A percentile compares a stretch with the other conserved stretches of the same genome.
phyloP scores from a whole-genome alignment of 2,329 filamentous ascomycete genomes.

The Pseudogymnoascus sp. region DNA sequence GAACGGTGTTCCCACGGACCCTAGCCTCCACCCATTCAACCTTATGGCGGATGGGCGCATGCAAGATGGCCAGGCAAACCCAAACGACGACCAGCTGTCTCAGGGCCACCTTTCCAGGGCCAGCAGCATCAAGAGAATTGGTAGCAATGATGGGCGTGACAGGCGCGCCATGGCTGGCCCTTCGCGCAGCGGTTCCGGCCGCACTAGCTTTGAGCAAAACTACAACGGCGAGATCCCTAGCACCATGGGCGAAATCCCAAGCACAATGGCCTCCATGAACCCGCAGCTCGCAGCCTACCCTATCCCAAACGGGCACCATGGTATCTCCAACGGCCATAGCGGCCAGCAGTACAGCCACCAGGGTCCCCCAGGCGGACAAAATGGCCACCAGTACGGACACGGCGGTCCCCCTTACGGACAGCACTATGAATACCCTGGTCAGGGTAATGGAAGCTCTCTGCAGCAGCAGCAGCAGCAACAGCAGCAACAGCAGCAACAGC shows the following conservation, averaged over 20 bases:
- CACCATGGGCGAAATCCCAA: conserved; percentile 43
- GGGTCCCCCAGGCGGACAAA: background rate
- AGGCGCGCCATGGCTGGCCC: conserved; percentile 47
- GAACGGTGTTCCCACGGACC: conserved; percentile 48
- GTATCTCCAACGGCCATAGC: conserved; percentile 2
- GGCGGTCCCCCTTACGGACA: conserved; percentile 40
- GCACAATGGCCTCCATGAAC: conserved; percentile 40
- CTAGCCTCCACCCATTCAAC: conserved; percentile 49
- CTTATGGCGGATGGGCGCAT: conserved; percentile 39
- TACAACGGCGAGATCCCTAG: conserved; percentile 51
- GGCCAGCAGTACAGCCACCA: conserved; percentile 5
- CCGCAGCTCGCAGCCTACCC: conserved; percentile 53
- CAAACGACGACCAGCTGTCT: conserved; percentile 54
- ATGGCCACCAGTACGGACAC: conserved; percentile 34
- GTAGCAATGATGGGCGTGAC: conserved; percentile 48
- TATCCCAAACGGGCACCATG: conserved; percentile 54
- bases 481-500: conserved; percentile 10
- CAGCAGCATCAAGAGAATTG: conserved; percentile 51
- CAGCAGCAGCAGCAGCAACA: conserved; percentile 17
- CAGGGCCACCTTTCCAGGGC: conserved; percentile 54
- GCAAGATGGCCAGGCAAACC: conserved; percentile 27
- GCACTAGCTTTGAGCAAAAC: conserved; percentile 40
- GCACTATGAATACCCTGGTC: conserved; percentile 28
- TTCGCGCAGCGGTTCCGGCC: conserved; percentile 39
- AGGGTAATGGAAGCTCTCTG: conserved; percentile 25